A percentile compares a stretch with the other conserved stretches of the same genome.
These are phyloP conservation scores for Colletotrichum trifolii DNA, from an alignment of 2,329 filamentous ascomycete genomes.

Conservation along the genomic window DNA sequence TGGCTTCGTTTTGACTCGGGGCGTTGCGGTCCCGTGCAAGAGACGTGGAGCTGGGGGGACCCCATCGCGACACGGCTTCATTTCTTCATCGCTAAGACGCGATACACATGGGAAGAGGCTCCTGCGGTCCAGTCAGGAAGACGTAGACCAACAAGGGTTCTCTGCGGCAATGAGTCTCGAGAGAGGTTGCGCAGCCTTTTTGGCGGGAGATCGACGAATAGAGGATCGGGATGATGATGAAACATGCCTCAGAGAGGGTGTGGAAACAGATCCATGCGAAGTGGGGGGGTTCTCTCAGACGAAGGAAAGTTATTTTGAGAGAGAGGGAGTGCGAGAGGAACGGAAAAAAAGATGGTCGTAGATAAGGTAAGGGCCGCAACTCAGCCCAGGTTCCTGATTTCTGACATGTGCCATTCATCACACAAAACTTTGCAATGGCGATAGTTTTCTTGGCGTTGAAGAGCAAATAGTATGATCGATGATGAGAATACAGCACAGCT, in stretches of 20 bases:
- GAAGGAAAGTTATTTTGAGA: slow-evolving; percentile 22
- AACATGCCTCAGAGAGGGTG: slow-evolving; percentile 33
- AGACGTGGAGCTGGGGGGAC: neutral
- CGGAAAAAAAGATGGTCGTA: neutral
- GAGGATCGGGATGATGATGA: slow-evolving; percentile 25
- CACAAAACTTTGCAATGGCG: neutral
- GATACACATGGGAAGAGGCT: slow-evolving; percentile 7
- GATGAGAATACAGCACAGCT: no score
- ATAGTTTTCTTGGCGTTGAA: neutral
- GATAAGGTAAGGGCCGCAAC: neutral
- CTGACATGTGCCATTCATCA: neutral
- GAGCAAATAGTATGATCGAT: no score
- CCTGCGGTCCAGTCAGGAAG: slow-evolving; percentile 2
- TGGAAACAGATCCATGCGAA: slow-evolving; percentile 34
- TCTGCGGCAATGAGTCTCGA: neutral
- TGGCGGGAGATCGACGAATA: slow-evolving; percentile 34
- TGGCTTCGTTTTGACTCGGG: neutral
- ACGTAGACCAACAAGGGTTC: slow-evolving; percentile 12
- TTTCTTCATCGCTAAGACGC: slow-evolving; percentile 17
- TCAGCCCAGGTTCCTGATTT: neutral
- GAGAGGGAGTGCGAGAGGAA: neutral
- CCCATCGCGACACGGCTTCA: neutral
- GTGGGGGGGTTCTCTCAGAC: slow-evolving; percentile 27
- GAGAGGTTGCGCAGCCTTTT: neutral
- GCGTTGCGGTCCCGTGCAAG: slow-evolving; percentile 5